Evolutionary conservation across 2,329 filamentous ascomycete genomes (phyloP), one percentile per base, ranked within the genome.

Genomic region (Chalaropsis thielavioides): DNA sequence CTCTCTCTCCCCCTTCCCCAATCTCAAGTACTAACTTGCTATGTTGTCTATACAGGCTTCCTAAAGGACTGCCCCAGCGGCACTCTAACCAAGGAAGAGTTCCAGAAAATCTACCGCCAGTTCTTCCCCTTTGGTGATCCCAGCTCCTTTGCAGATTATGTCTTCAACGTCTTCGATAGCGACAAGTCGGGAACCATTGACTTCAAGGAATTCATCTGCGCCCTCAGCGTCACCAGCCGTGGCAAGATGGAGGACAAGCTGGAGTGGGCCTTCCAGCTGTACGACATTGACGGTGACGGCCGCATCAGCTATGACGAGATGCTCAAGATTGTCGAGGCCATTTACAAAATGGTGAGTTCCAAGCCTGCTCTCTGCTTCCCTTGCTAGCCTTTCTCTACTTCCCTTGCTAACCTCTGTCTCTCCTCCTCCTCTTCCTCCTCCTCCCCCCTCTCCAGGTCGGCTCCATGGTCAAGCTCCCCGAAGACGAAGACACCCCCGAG

Each of bases 291-390:
- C 73, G 92, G 94, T 65, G 94, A 99, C 75, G 94, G 94, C 73
- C 96, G 96, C 81, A 99, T 99, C 73, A 96, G 89, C 75, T 99
- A 97, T 75, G 90, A 97, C 64, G 94, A 99, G 80, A 99, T 99
- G 94, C 81, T 99, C 70, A 88, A 91, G 71, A 99, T 99, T 74
- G 94, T 99, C 65, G 92, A 97, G 79, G 94, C 94, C 64, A 99
- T 99, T 74, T 99, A 99, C 82, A 99, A 97, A 77, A 99, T 99
- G 94, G 94, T 97, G 76, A 67, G 73, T 64, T 63, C 2, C 22
- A 49, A 19, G 3, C 40, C 44, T 24, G 38, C 56, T 75, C 68
- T 27, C 15, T 54, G 17, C 17, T 11, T 19, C 19, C 4, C 15
- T 4, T 56, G 51, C 51, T 56, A 56, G 31, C 27, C 8, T 35